Conservation (phyloP, 2,329 filamentous ascomycete species). For the Chaetomium globosum region DNA sequence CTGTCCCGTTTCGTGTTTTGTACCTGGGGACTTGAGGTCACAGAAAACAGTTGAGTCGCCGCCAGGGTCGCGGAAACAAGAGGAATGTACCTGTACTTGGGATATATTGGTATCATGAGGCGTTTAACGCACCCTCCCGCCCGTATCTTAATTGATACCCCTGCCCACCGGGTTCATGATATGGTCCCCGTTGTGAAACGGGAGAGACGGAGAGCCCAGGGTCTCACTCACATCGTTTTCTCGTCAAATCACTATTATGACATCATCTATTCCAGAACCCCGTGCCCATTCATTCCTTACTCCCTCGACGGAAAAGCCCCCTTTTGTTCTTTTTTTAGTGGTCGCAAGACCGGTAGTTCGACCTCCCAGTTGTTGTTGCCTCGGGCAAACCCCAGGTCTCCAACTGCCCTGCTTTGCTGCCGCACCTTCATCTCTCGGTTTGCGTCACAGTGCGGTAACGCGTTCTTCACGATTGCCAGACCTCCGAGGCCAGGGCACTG, state of each 20-base stretch:
- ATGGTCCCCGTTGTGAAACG: constrained; percentile 8
- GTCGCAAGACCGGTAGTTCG: neutral
- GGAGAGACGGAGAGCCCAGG: neutral
- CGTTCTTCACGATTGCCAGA: neutral
- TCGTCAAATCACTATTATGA: constrained; percentile 8
- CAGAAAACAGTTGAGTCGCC: neutral
- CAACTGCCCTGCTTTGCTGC: constrained; percentile 4
- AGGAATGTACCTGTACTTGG: constrained; percentile 2
- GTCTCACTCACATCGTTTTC: constrained; percentile 9
- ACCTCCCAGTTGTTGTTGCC: too few relatives aligned
- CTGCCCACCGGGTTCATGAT: neutral
- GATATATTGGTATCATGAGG: constrained; percentile 4
- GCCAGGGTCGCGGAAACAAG: neutral
- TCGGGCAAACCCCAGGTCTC: neutral
- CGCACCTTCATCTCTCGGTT: neutral
- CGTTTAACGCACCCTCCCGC: neutral
- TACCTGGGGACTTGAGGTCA: constrained; percentile 17
- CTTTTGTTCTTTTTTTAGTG: neutral
- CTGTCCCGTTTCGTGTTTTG: neutral
- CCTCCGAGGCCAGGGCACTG: neutral
- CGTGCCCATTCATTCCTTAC: neutral
- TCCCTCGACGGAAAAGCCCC: neutral
- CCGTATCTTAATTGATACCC: neutral
- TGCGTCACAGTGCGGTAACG: constrained; percentile 17
- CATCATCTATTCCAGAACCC: neutral